Base-by-base conservation (phyloP, 495 filamentous ascomycete genomes). In the Cercophora samala region DNA sequence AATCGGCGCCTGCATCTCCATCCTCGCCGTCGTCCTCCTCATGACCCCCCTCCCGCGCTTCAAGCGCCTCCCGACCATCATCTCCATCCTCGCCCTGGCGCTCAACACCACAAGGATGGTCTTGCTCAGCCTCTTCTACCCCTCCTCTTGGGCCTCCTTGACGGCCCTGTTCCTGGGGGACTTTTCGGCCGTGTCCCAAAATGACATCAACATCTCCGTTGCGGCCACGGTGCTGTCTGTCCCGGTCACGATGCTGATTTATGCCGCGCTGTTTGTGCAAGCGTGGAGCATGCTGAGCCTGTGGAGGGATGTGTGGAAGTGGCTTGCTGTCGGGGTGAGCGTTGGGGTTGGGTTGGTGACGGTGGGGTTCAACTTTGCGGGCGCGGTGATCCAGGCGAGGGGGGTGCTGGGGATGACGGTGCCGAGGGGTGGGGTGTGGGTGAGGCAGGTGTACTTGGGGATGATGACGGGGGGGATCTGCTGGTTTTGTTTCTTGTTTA, bases 401-500 rank as follows among this genome's bases (percentile, higher is more conserved):
- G 66, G 68, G 64, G 88, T 91, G 64, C 65, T 89, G 22, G 60
- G 71, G 58, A 59, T 73, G 4, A 53, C 15, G 5, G 26, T 53
- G 18, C 23, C 66, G 55, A 51, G 15, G 13, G 17, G 0, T 1
- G 4, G 26, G 2, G 55, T 65, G 0, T 86, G 83, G 83, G 70
- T 93, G 18, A 78, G 83, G 24, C 81, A 78, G 60, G 78, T 76
- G 3, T 79, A 80, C 60, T 82, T 88, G 65, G 87, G 85, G 52
- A 72, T 83, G 63, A 81, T 87, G 59, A 86, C 89, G 0, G 76
- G 86, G 22, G 87, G 85, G 64, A 89, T 96, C 73, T 91, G 84
- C 76, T 90, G 86, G 81, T 96, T 92, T 79, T 89, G 86, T 64
- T 76, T 82, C 25, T 74, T 95, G 65, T 96, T 97, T 76, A 85